Percentiles rank a stretch among this genome's conserved stretches.
Evolutionary conservation across 2,329 filamentous ascomycete species (phyloP).

Genomic region (Paraconiothyrium sp.): DNA sequence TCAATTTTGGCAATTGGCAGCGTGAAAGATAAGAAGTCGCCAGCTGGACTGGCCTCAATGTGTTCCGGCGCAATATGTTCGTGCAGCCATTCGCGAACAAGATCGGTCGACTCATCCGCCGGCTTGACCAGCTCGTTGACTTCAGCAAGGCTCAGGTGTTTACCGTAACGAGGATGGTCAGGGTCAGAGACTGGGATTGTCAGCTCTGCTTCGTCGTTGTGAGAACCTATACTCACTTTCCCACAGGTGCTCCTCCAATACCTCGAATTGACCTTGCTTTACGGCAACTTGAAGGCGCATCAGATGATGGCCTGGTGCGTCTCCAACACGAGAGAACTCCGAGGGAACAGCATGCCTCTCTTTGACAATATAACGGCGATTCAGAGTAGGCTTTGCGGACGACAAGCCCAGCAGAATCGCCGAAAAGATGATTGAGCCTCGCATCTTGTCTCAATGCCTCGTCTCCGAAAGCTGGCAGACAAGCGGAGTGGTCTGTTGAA

Average conservation of each 20-base stretch:
- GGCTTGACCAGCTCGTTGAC: constrained; percentile 65
- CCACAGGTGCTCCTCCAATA: constrained; percentile 64
- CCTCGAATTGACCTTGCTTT: constrained; percentile 61
- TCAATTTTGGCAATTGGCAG: constrained; percentile 63
- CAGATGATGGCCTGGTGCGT: background rate
- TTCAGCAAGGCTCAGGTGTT: constrained; percentile 61
- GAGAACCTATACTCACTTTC: constrained; percentile 53
- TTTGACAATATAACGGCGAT: constrained; percentile 60
- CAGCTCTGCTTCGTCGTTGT: background rate
- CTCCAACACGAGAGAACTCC: constrained; percentile 59
- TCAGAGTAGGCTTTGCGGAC: background rate
- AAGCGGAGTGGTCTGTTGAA: background rate
- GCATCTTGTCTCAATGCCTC: background rate
- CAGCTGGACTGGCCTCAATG: constrained; percentile 60
- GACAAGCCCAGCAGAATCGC: background rate
- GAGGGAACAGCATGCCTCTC: constrained; percentile 63
- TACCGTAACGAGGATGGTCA: constrained; percentile 62
- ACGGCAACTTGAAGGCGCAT: constrained; percentile 45
- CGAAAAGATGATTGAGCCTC: constrained; percentile 1
- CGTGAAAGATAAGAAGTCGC: constrained; percentile 66
- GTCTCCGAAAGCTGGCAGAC: background rate
- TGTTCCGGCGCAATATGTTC: constrained; percentile 60
- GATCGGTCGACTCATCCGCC: constrained; percentile 59
- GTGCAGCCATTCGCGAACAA: constrained; percentile 65
- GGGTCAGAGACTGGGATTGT: constrained; percentile 58